These are phyloP conservation scores for Thraustotheca clavata DNA, from an alignment of 352 stramenopile species.

Conservation along the genomic window DNA sequence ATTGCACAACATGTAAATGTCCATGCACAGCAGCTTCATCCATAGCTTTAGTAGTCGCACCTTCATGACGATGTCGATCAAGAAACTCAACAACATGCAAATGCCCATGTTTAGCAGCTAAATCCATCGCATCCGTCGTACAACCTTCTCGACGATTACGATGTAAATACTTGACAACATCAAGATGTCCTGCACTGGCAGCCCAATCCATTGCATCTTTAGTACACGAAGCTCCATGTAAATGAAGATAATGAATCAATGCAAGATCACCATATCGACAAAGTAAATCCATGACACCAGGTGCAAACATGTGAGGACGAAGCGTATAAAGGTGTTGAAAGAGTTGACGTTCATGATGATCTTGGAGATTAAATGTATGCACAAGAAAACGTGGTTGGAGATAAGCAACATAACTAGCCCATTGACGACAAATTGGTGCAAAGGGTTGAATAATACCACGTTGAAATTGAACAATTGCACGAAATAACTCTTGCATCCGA, in stretches of 20 bases:
- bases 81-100: slow-evolving; percentile 19
- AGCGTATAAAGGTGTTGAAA: slow-evolving; percentile 10
- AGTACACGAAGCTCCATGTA: slow-evolving; percentile 3
- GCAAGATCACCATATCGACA: not conserved
- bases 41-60: slow-evolving; percentile 24
- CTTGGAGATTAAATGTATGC: not conserved
- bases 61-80: slow-evolving; percentile 10
- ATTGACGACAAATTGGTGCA: slow-evolving; percentile 10
- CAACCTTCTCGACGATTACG: slow-evolving; percentile 12
- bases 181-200: slow-evolving; percentile 6
- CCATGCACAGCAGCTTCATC: slow-evolving; percentile 23
- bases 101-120: slow-evolving; percentile 19
- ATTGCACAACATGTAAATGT: slow-evolving; percentile 17
- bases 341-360: not conserved
- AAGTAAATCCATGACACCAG: slow-evolving; percentile 14
- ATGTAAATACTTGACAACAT: slow-evolving; percentile 21
- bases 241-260: slow-evolving; percentile 18
- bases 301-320: slow-evolving; percentile 13
- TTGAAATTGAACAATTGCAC: slow-evolving; percentile 10
- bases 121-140: slow-evolving; percentile 13
- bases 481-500: slow-evolving; percentile 11
- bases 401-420: slow-evolving; percentile 2
- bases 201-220: slow-evolving; percentile 22
- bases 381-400: slow-evolving; percentile 12
- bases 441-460: not conserved